Evolutionary conservation across 805 yeast genomes (phyloP).

Genomic region (Ogataea nakhonphanomensis): DNA sequence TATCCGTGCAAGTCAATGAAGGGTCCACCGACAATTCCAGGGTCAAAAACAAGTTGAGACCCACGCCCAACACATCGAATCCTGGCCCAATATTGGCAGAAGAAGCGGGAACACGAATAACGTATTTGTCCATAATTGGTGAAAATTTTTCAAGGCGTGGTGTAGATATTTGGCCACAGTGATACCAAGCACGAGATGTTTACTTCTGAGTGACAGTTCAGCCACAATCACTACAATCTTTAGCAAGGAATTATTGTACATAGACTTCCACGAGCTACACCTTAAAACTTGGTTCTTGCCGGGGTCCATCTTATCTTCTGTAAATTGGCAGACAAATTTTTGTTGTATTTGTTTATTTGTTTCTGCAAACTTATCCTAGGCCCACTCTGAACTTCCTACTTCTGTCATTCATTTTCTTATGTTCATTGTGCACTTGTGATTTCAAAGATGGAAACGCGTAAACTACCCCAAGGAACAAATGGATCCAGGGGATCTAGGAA

Average conservation of each 20-base stretch:
- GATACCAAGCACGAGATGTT: too few species aligned
- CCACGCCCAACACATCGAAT: slow-evolving; percentile 93
- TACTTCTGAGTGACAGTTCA: too few species aligned
- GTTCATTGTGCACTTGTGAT: slow-evolving; percentile 7
- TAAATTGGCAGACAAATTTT: slow-evolving; percentile 7
- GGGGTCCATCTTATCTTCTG: slow-evolving; percentile 5
- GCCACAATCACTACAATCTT: too few species aligned
- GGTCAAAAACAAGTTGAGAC: slow-evolving; percentile 70
- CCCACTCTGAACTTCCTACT: slow-evolving; percentile 10
- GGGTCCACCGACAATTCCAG: slow-evolving; percentile 64
- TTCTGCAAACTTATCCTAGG: slow-evolving; percentile 7
- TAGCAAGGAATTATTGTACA: background rate
- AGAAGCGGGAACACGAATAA: slow-evolving; percentile 86
- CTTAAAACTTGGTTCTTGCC: background rate
- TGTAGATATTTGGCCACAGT: too few species aligned
- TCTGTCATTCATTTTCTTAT: slow-evolving; percentile 9
- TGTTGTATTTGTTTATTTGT: slow-evolving; percentile 8
- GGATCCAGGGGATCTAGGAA: slow-evolving; percentile 21
- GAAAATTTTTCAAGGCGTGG: slow-evolving; percentile 28
- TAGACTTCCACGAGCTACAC: background rate
- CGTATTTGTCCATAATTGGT: slow-evolving; percentile 39
- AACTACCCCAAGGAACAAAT: slow-evolving; percentile 3
- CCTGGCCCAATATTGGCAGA: slow-evolving; percentile 99
- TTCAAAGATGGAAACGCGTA: slow-evolving; percentile 5
- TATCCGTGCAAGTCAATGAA: slow-evolving; percentile 41